Evolutionary conservation across 805 yeast genomes (phyloP).

Genomic region (Tetrapisispora pingtungensis): DNA sequence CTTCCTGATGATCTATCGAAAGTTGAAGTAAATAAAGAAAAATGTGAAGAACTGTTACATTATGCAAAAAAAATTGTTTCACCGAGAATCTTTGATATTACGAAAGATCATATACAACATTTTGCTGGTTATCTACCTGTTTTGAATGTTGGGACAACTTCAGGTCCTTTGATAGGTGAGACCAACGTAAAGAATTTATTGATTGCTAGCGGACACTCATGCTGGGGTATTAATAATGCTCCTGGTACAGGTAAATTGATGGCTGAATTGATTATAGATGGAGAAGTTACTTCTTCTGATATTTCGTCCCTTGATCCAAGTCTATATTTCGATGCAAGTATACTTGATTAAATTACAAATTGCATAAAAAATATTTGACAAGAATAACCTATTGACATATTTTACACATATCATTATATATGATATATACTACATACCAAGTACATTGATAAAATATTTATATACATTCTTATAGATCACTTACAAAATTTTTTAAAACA

Average conservation of each 20-base stretch:
- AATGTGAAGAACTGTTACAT: constrained; percentile 78
- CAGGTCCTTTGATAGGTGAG: constrained; percentile 92
- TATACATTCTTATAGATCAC: too few species aligned
- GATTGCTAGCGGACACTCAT: constrained; percentile 88
- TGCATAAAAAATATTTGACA: constrained; percentile 33
- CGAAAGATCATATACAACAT: constrained; percentile 71
- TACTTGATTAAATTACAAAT: constrained; percentile 1
- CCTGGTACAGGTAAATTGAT: constrained; percentile 93
- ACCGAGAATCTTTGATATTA: constrained; percentile 50
- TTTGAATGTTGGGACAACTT: constrained; percentile 79
- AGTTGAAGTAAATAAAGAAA: constrained; percentile 75
- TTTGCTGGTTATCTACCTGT: constrained; percentile 89
- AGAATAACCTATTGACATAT: not conserved
- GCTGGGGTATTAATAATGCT: constrained; percentile 98
- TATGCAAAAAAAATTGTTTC: constrained; percentile 65
- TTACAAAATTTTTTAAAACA: too few species aligned
- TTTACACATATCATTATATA: not conserved
- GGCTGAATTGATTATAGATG: constrained; percentile 81
- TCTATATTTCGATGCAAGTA: constrained; percentile 67
- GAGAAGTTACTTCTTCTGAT: constrained; percentile 67
- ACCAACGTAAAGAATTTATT: constrained; percentile 74
- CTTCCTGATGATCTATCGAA: constrained; percentile 92
- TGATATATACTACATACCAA: too few species aligned
- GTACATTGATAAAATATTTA: too few species aligned
- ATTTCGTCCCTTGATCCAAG: constrained; percentile 78